Conservation (phyloP, 2,329 filamentous ascomycete genomes). For the Sclerotinia sclerotiorum region DNA sequence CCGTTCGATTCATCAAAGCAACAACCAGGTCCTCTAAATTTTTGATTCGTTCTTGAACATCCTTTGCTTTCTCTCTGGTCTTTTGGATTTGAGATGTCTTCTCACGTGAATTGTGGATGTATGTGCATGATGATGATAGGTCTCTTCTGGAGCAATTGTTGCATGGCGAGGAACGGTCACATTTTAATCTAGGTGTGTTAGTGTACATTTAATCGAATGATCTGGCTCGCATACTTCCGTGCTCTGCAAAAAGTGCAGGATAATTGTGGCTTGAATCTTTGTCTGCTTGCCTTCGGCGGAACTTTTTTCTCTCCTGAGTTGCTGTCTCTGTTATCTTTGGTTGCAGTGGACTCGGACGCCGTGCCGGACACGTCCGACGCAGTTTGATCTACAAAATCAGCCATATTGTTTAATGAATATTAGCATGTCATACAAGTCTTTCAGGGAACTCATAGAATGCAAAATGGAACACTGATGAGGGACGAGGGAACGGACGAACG, state of each 20-base stretch:
- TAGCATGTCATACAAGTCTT: background rate
- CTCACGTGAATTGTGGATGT: constrained; percentile 46
- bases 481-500: background rate
- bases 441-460: too few relatives aligned
- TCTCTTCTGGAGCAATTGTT: constrained; percentile 53
- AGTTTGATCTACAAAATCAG: background rate
- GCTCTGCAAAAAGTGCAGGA: constrained; percentile 37
- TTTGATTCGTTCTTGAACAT: constrained; percentile 54
- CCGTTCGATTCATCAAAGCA: constrained; percentile 46
- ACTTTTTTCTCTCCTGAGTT: background rate
- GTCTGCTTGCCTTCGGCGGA: constrained; percentile 24
- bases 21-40: constrained; percentile 57
- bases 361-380: background rate
- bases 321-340: background rate
- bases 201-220: background rate
- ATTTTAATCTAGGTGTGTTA: constrained; percentile 44
- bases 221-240: constrained; percentile 31
- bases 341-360: background rate
- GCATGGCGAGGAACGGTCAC: constrained; percentile 54
- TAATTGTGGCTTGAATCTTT: constrained; percentile 35
- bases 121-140: constrained; percentile 49
- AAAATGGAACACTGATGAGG: background rate
- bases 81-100: constrained; percentile 27
- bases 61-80: constrained; percentile 39
- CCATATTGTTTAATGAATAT: background rate